These are phyloP conservation scores for Colletotrichum destructivum DNA, from an alignment of 2,329 filamentous ascomycete species.

Conservation along the genomic window DNA sequence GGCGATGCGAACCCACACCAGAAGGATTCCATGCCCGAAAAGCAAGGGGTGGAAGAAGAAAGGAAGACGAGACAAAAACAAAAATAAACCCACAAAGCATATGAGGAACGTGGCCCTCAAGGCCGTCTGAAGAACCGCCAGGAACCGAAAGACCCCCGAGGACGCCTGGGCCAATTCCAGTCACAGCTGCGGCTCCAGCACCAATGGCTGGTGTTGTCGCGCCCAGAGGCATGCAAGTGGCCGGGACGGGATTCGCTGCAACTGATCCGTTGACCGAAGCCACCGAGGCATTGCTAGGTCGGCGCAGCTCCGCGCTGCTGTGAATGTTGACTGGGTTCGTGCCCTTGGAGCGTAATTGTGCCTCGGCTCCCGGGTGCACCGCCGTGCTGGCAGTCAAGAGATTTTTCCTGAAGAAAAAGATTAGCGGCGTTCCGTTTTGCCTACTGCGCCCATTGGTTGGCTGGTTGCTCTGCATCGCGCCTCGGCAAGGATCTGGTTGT, in stretches of 20 bases:
- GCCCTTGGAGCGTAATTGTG: slow-evolving; percentile 59
- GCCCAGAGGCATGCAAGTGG: slow-evolving; percentile 18
- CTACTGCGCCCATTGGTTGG: neutral
- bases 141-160: slow-evolving; percentile 37
- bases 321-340: slow-evolving; percentile 52
- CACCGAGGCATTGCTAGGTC: slow-evolving; percentile 52
- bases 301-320: slow-evolving; percentile 55
- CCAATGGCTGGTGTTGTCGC: slow-evolving; percentile 30
- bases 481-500: neutral
- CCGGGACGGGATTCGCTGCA: slow-evolving; percentile 26
- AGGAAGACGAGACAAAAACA: slow-evolving; percentile 37
- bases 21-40: neutral
- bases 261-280: slow-evolving; percentile 47
- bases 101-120: slow-evolving; percentile 63
- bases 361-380: slow-evolving; percentile 60
- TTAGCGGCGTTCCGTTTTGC: slow-evolving; percentile 23
- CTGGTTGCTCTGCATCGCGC: neutral
- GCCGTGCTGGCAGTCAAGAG: slow-evolving; percentile 57
- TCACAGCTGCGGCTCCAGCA: slow-evolving; percentile 35
- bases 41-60: neutral
- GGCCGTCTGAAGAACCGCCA: slow-evolving; percentile 42
- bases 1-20: slow-evolving; percentile 11
- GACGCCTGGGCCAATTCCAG: slow-evolving; percentile 35
- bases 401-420: slow-evolving; percentile 57
- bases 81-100: slow-evolving; percentile 60